Base-by-base conservation (phyloP, 2,329 filamentous ascomycete species). In the Furcasterigmium sp. region DNA sequence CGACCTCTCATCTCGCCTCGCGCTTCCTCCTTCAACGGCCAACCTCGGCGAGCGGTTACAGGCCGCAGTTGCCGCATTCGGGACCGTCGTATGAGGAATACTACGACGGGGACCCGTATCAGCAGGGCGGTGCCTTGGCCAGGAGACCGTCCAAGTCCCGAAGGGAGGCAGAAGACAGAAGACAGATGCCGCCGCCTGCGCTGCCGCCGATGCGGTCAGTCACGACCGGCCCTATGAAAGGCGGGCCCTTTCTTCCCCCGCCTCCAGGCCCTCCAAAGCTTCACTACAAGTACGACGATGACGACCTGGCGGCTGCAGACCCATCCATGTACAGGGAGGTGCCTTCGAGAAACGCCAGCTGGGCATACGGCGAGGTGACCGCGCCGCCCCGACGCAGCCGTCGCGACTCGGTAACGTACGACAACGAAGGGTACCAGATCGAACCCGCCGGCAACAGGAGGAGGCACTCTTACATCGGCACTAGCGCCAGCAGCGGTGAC, bases 161-260 rank as follows among this genome's bases (percentile, higher is more conserved):
- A 53, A 70, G 65, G 43, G 55, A 61, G 8, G 64, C 70, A 1
- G 68, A 75, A 2, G 72, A 74, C 41, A 64, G 68, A 25, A 59
- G 53, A 39, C 61, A 63, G 23, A 75, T 76, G 73, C 74, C 75
- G 18, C 73, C 74, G 10, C 73, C 73, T 4, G 57, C 60, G 9
- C 53, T 17, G 32, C 32, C 32, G 47, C n/a, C 53, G 51, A 25
- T 17, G 9, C 32, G 32, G 17, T 18, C 32, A 5, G 18, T 17
- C 9, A 35, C 32, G 10, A 18, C 32, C 32, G 32, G 32, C 11
- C 32, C 32, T 17, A 11, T 7, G 23, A 56, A 54, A 40, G 53
- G 45, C 37, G 58, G 35, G 51, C 57, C 23, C 9, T 57, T 59
- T 41, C 56, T 54, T 9, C 56, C 61, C 4, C 56, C 59, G n/a